phyloP scores from a whole-genome alignment of 495 filamentous ascomycete species.

The Bacidia gigantensis region DNA sequence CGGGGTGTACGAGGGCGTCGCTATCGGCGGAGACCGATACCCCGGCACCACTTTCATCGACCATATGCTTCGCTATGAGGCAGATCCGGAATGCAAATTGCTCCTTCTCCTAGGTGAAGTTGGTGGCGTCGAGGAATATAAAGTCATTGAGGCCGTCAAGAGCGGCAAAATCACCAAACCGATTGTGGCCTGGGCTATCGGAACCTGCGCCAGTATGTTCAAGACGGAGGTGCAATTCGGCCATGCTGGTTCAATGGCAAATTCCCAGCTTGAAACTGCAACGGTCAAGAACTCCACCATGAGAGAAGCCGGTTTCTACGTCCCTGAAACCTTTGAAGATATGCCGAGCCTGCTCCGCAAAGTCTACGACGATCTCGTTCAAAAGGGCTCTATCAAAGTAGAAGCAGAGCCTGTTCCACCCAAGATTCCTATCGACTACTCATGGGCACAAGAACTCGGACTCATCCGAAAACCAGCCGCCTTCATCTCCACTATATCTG shows the following conservation, averaged over 20 bases:
- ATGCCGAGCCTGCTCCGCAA: slow-evolving; percentile 58
- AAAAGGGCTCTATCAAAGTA: slow-evolving; percentile 69
- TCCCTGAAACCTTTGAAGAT: slow-evolving; percentile 95
- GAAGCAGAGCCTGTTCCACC: slow-evolving; percentile 80
- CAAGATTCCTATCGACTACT: slow-evolving; percentile 99
- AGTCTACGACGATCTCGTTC: slow-evolving; percentile 77
- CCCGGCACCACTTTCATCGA: slow-evolving; percentile 99
- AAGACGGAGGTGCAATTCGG: slow-evolving; percentile 99
- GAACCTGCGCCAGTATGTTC: slow-evolving; percentile 98
- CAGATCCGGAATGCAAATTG: slow-evolving; percentile 94
- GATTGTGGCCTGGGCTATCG: slow-evolving; percentile 97
- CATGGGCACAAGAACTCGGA: slow-evolving; percentile 97
- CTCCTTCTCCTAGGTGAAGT: slow-evolving; percentile 93
- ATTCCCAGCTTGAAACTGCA: slow-evolving; percentile 96
- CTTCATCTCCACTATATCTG: slow-evolving; percentile 98
- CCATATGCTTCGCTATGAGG: slow-evolving; percentile 88
- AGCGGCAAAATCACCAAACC: slow-evolving; percentile 89
- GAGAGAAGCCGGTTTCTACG: slow-evolving; percentile 84
- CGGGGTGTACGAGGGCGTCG: slow-evolving; percentile 97
- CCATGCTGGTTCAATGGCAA: slow-evolving; percentile 95
- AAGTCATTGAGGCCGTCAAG: slow-evolving; percentile 96
- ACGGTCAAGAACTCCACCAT: slow-evolving; percentile 92
- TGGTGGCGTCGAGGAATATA: slow-evolving; percentile 98
- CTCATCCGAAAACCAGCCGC: slow-evolving; percentile 98
- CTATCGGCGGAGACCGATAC: slow-evolving; percentile 97